Percentiles rank a stretch among this genome's conserved stretches.
phyloP scores from a whole-genome alignment of 2,329 filamentous ascomycete genomes.

The Xylariaceae sp. region DNA sequence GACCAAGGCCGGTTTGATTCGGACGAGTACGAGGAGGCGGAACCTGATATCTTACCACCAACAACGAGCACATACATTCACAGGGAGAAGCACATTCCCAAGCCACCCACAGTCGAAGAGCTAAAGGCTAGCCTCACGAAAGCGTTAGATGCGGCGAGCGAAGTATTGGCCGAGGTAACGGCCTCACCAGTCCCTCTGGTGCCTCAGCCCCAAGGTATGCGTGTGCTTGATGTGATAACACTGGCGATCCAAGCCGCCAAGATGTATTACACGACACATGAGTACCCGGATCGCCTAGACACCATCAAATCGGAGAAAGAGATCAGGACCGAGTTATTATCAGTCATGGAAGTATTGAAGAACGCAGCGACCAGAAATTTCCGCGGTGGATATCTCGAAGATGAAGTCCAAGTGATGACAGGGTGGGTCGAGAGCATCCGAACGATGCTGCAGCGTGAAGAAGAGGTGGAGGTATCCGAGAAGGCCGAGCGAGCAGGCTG shows the following conservation, averaged over 20 bases:
- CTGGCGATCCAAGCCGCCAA: slow-evolving; percentile 93
- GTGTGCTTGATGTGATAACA: slow-evolving; percentile 87
- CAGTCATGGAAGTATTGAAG: slow-evolving; percentile 85
- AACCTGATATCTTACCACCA: slow-evolving; percentile 83
- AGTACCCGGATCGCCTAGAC: slow-evolving; percentile 77
- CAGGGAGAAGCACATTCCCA: slow-evolving; percentile 73
- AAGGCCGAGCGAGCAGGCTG: slow-evolving; percentile 64
- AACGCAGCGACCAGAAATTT: slow-evolving; percentile 87
- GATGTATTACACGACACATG: slow-evolving; percentile 92
- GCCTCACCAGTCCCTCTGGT: slow-evolving; percentile 11
- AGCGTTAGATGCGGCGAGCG: slow-evolving; percentile 36
- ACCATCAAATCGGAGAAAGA: slow-evolving; percentile 82
- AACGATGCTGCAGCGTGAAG: slow-evolving; percentile 69
- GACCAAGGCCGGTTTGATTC: slow-evolving; percentile 44
- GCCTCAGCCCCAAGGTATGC: slow-evolving; percentile 62
- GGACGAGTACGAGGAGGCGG: slow-evolving; percentile 59
- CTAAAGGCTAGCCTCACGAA: slow-evolving; percentile 60
- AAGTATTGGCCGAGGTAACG: slow-evolving; percentile 60
- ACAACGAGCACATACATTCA: slow-evolving; percentile 95
- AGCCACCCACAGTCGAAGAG: slow-evolving; percentile 75
- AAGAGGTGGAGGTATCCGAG: slow-evolving; percentile 70
- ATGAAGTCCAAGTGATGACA: slow-evolving; percentile 71
- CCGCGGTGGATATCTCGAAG: slow-evolving; percentile 69
- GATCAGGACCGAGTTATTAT: slow-evolving; percentile 76
- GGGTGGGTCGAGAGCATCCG: slow-evolving; percentile 77